Evolutionary conservation across 1,139 yeast genomes (phyloP).

Genomic region (Geotrichum fermentans): DNA sequence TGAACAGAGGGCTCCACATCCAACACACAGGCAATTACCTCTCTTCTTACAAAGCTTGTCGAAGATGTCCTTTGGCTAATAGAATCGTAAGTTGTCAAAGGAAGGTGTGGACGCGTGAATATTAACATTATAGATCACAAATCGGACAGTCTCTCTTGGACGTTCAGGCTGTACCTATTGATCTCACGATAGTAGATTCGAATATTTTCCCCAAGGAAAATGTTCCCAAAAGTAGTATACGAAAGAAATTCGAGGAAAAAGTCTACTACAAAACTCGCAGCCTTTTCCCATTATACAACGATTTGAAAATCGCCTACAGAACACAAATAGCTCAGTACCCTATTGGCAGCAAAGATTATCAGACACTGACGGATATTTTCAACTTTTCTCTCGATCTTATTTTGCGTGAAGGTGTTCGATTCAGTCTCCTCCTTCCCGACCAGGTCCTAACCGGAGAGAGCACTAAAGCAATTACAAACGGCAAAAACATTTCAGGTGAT

Average conservation of each 20-base stretch:
- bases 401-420: constrained; percentile 61
- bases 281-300: constrained; percentile 52
- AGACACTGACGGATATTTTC: constrained; percentile 61
- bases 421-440: constrained; percentile 37
- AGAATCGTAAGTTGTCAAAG: constrained; percentile 12
- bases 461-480: constrained; percentile 18
- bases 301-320: constrained; percentile 61
- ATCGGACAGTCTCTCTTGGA: constrained; percentile 13
- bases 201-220: constrained; percentile 12
- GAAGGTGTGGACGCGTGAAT: neutral
- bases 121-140: constrained; percentile 14
- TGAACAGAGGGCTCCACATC: neutral
- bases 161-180: constrained; percentile 17
- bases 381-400: constrained; percentile 65
- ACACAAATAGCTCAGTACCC: constrained; percentile 46
- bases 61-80: constrained; percentile 16
- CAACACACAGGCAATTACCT: constrained; percentile 7
- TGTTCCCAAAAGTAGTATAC: constrained; percentile 12
- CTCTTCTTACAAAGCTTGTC: constrained; percentile 8
- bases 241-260: constrained; percentile 16
- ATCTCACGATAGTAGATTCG: constrained; percentile 16
- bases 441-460: constrained; percentile 22
- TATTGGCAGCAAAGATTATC: constrained; percentile 56
- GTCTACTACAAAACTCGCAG: constrained; percentile 15
- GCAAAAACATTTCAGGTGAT: constrained; percentile 13